These are phyloP conservation scores for Ascochyta viciae-villosae DNA, from an alignment of 2,329 filamentous ascomycete genomes.

Conservation along the genomic window DNA sequence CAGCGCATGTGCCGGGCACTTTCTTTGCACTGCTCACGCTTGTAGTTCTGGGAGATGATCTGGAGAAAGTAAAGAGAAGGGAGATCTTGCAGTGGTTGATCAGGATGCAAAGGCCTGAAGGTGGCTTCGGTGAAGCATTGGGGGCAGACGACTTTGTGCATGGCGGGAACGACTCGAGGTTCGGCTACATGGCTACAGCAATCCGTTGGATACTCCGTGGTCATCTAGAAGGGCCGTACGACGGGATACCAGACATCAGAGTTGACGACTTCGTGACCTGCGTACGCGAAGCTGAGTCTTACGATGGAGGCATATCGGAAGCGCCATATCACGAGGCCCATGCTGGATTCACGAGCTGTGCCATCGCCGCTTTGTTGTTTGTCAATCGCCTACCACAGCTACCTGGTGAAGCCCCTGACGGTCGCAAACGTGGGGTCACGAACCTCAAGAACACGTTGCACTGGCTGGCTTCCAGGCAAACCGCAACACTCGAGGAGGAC, in stretches of 20 bases:
- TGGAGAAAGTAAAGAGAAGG: conserved; percentile 68
- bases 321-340: conserved; percentile 82
- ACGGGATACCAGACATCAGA: conserved; percentile 74
- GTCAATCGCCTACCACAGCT: conserved; percentile 65
- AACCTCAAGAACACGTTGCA: conserved; percentile 50
- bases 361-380: conserved; percentile 77
- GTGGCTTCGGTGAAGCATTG: conserved; percentile 88
- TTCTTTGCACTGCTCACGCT: conserved; percentile 85
- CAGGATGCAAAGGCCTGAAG: conserved; percentile 78
- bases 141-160: conserved; percentile 67
- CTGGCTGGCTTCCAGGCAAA: conserved; percentile 59
- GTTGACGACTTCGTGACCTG: conserved; percentile 73
- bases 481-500: conserved; percentile 52
- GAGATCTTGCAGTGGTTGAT: conserved; percentile 77
- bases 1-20: conserved; percentile 85
- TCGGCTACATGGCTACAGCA: conserved; percentile 83
- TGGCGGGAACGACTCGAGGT: conserved; percentile 84
- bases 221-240: conserved; percentile 57
- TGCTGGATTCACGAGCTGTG: conserved; percentile 91
- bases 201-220: conserved; percentile 84
- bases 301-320: conserved; percentile 85
- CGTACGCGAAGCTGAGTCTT: conserved; percentile 73
- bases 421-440: conserved; percentile 42
- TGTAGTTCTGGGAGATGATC: conserved; percentile 68
- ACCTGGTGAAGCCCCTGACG: conserved; percentile 32